These are phyloP conservation scores for Yamadazyma diospyri DNA, from an alignment of 1,139 yeast species.

Conservation along the genomic window DNA sequence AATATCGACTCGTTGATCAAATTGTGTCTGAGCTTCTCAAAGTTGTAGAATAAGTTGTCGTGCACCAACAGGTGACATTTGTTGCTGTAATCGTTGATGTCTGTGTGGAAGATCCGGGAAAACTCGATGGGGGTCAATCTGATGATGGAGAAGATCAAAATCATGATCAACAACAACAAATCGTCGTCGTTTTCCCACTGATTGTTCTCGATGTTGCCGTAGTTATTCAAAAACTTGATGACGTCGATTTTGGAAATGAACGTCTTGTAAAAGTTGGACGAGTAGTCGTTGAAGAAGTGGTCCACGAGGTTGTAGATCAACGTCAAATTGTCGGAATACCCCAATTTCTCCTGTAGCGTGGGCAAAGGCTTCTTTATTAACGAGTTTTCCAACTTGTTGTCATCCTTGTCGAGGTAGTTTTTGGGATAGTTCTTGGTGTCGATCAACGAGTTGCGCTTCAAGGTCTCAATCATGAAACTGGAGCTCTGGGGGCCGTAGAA, in stretches of 20 bases:
- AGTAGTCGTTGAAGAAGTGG: conserved; percentile 27
- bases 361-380: conserved; percentile 30
- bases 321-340: conserved; percentile 23
- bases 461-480: conserved; percentile 40
- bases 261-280: conserved; percentile 27
- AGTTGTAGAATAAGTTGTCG: conserved; percentile 30
- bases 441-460: conserved; percentile 18
- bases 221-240: conserved; percentile 26
- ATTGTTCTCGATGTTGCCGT: conserved; percentile 27
- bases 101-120: conserved; percentile 23
- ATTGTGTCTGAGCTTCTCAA: conserved; percentile 44
- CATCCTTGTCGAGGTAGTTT: conserved; percentile 15
- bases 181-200: conserved; percentile 53
- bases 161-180: conserved; percentile 42
- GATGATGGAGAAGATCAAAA: conserved; percentile 38
- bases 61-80: conserved; percentile 22
- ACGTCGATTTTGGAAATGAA: conserved; percentile 28
- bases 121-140: conserved; percentile 35
- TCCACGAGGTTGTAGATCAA: conserved; percentile 28
- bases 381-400: conserved; percentile 12
- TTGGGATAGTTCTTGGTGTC: conserved; percentile 11
- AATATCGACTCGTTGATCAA: conserved; percentile 44
- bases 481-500: conserved; percentile 53
- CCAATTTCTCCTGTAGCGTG: conserved; percentile 20
- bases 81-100: conserved; percentile 23